Conservation (phyloP, 768 basidiomycete species). For the Mrakia hoshinonis region DNA sequence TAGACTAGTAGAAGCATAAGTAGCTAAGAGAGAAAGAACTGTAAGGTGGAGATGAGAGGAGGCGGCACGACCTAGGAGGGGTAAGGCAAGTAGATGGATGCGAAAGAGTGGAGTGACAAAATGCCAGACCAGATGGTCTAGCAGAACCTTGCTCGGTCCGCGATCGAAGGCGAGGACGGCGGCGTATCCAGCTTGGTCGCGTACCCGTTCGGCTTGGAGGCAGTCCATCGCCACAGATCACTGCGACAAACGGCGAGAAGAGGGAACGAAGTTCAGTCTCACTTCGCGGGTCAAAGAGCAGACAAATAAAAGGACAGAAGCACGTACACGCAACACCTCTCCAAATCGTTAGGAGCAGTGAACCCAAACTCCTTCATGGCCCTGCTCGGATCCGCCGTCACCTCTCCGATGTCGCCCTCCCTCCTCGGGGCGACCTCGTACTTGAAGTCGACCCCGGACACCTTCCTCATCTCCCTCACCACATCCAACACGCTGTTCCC, state of each 20-base stretch:
- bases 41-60: too few relatives aligned
- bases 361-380: constrained; percentile 92
- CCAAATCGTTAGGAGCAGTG: constrained; percentile 66
- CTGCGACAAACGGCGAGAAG: constrained; percentile 35
- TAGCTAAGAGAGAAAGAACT: too few relatives aligned
- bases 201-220: too few relatives aligned
- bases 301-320: too few relatives aligned
- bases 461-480: constrained; percentile 84
- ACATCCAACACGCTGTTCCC: constrained; percentile 91
- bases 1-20: too few relatives aligned
- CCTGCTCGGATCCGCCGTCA: constrained; percentile 84
- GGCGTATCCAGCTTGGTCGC: too few relatives aligned
- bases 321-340: constrained; percentile 63
- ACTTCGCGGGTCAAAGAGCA: too few relatives aligned
- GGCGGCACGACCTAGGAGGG: not conserved
- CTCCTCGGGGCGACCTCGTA: constrained; percentile 62
- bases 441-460: constrained; percentile 77
- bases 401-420: constrained; percentile 87
- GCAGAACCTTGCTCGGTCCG: not conserved
- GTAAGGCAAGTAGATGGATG: not conserved
- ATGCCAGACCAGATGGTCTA: too few relatives aligned
- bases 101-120: not conserved
- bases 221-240: constrained; percentile 88
- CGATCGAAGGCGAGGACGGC: too few relatives aligned
- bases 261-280: too few relatives aligned